Conservation (phyloP, 2,329 filamentous ascomycete species). For the Helicocarpus griseus region DNA sequence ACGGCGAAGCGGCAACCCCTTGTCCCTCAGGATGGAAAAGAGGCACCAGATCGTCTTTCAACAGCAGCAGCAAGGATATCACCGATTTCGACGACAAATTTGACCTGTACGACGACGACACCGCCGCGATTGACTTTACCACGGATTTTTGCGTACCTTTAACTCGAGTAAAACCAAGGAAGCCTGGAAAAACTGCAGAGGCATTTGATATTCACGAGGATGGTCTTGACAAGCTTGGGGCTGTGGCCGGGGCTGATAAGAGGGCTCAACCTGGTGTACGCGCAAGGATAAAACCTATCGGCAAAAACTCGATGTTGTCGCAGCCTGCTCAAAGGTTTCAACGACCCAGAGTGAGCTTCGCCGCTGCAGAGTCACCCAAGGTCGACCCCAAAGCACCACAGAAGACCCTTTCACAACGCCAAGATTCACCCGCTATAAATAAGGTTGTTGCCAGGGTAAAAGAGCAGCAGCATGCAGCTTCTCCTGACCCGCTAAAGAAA, state of each 20-base stretch:
- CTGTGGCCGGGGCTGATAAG: conserved; percentile 3
- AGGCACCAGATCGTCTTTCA: conserved; percentile 12
- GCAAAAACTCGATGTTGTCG: conserved; percentile 24
- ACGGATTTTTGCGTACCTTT: conserved; percentile 27
- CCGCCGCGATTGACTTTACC: conserved; percentile 32
- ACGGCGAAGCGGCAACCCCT: conserved; percentile 23
- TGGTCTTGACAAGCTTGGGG: not conserved
- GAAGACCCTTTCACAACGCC: not conserved
- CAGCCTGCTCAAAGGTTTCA: conserved; percentile 34
- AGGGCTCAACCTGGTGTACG: conserved; percentile 11
- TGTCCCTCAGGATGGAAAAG: conserved; percentile 21
- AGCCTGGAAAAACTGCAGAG: conserved; percentile 18
- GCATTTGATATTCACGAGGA: conserved; percentile 34
- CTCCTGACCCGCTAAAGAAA: conserved; percentile 18
- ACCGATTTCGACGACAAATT: conserved; percentile 18
- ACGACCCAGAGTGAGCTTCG: conserved; percentile 21
- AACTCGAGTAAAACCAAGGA: conserved; percentile 21
- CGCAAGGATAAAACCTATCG: not conserved
- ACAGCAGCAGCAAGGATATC: conserved; percentile 14
- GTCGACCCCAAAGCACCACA: not conserved
- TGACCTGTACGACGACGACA: conserved; percentile 22
- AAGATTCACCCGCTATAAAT: not conserved
- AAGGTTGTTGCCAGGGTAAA: not conserved
- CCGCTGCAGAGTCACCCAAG: conserved; percentile 7
- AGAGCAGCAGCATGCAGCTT: conserved; percentile 12